These are phyloP conservation scores for Candida incommunis DNA, from an alignment of 805 yeast species.

Conservation along the genomic window DNA sequence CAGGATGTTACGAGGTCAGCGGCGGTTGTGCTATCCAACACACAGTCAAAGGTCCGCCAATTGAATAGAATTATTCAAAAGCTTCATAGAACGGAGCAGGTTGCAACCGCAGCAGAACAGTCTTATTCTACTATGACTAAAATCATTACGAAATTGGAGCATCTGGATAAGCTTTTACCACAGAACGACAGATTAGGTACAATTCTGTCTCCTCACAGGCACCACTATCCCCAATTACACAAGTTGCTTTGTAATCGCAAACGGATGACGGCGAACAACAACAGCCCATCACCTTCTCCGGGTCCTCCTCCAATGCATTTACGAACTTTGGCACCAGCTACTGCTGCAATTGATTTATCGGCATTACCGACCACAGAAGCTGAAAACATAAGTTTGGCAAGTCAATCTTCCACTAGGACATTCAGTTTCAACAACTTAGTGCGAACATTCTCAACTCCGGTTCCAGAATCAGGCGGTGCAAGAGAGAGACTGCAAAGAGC, in stretches of 20 bases:
- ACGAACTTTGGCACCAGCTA: neutral
- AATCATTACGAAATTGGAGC: constrained; percentile 7
- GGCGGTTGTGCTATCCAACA: neutral
- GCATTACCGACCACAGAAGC: neutral
- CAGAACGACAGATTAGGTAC: constrained; percentile 24
- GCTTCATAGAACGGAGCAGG: neutral
- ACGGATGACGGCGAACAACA: constrained; percentile 5
- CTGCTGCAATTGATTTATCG: neutral
- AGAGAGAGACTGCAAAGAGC: constrained; percentile 1
- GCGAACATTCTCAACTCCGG: neutral
- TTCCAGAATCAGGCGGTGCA: neutral
- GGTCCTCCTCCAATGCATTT: constrained; percentile 12
- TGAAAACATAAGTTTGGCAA: neutral
- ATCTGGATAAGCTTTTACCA: constrained; percentile 25
- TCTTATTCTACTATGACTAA: constrained; percentile 6
- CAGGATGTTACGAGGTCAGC: neutral
- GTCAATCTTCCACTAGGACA: constrained; percentile 3
- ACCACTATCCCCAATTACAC: constrained; percentile 31
- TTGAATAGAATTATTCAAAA: neutral
- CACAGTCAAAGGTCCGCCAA: neutral
- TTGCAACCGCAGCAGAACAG: constrained; percentile 4
- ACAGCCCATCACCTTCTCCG: too few species aligned
- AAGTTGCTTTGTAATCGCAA: constrained; percentile 12
- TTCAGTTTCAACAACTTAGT: neutral
- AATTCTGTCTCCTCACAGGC: constrained; percentile 24